Base-by-base conservation (phyloP, 2,329 filamentous ascomycete genomes). In the Penicillium sp. region DNA sequence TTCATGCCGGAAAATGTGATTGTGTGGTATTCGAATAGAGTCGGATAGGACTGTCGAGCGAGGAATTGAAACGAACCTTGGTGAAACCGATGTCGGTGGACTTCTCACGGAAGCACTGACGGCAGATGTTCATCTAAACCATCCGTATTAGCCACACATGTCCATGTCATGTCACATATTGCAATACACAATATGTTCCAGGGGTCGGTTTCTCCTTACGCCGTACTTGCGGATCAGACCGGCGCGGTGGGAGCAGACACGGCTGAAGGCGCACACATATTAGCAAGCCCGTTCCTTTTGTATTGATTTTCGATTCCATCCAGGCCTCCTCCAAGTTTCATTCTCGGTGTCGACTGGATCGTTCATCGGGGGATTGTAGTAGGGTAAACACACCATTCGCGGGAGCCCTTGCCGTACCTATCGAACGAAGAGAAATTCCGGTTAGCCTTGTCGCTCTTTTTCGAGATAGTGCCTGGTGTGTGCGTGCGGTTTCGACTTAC, bases 151-250 rank as follows among this genome's bases (percentile, higher is more conserved):
- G 63, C 62, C 53, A 58, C 62, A 56, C 61, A 57, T 50, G 38
- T 61, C 59, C 55, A 39, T 40, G 20, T 50, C 53, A 44, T 31
- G 47, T 16, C 20, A 37, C 35, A 55, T 8, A 35, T 37, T 42
- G 44, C 24, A 11, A 20, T 8, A 24, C 18, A 7, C n/a, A 44
- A 31, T 43, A 22, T 26, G 38, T 18, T 34, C 24, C 29, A 38
- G 26, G 53, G 37, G 22, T 39, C 20, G 34, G 44, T 31, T 45
- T 66, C 53, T 63, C 56, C 72, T 70, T 73, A 75, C 72, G 75
- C 94, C 93, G 84, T 99, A 99, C 85, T 99, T 99, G 85, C 94
- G 92, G 87, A 99, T 96, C 72, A 99, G 88, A 95, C 94, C 94
- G 76, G 94, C 93, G 77, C 86, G 88, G 89, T 99, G 93, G 77